Evolutionary conservation across 371 early-diverging fungal genomes (phyloP), one percentile per base, ranked within the genome.

Genomic region (Homolaphlyctis polyrhiza): DNA sequence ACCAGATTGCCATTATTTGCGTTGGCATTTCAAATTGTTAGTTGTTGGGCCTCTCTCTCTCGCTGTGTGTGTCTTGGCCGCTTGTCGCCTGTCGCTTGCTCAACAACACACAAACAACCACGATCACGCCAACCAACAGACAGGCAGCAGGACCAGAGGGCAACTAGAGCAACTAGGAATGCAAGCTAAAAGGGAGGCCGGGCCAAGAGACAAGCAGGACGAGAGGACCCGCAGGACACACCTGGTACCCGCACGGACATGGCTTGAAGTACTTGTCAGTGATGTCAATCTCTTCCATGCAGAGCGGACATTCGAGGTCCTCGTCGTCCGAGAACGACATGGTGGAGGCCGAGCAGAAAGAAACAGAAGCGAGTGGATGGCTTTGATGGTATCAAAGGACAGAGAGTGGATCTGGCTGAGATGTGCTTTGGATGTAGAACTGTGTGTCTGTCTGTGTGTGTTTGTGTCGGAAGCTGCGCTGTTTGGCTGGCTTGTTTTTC

Each of bases 191-290:
- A 30, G n/a, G 21, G 16, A 14, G 32, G 14, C 35, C 23, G 8
- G 28, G 36, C 27, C 11, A 16, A 27, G 36, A 34, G 27, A 57
- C 57, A 57, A 34, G 33, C 57, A 34, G 57, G 27, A 35, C 14
- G 28, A 59, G 48, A n/a, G 45, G 6, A 45, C 52, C 29, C 30
- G 5, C 25, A 28, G 21, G 29, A 57, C 73, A 59, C 81, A 92
- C 95, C 88, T 95, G 96, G 71, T 97, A 97, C n/a, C 94, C 95
- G 71, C 98, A 97, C 32, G 92, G 91, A 79, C 98, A 97, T 2
- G 96, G 98, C 65, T 87, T 90, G 74, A 97, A 97, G 70, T 91
- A 90, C 66, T 89, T 86, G 75, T 97, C 98, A 43, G 91, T 87
- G 72, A 94, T 80, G 76, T 95, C 96, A 63, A 97, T 88, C 77